Base-by-base conservation (phyloP, 352 stramenopile genomes). In the Pythium grandisporangium region DNA sequence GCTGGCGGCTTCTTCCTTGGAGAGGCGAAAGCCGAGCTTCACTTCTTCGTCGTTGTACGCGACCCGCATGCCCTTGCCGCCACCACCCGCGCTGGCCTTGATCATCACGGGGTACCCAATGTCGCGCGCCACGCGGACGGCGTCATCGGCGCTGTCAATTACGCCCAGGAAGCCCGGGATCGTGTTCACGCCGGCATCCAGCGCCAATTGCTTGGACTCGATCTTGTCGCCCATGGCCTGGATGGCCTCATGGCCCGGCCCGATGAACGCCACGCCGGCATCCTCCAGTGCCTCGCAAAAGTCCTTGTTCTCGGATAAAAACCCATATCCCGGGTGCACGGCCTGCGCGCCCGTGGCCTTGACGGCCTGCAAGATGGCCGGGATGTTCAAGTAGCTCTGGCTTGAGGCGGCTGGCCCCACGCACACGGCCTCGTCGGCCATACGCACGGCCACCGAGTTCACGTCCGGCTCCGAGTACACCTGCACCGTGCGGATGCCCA, bases 1-100 rank as follows among this genome's bases (percentile, higher is more conserved):
- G 51, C 63, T 87, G 27, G 71, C 63, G 20, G 89, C 86, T 53
- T 97, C 88, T 51, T 93, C 72, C 45, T 86, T 95, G 25, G 70
- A 87, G 16, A 88, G 34, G 7, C 69, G 57, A 51, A 90, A 97
- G 11, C 75, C 82, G 45, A 97, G 89, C 22, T 64, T 64, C 22
- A 96, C 70, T 49, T 97, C 78, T 5, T 84, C 63, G 45, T 96
- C 88, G 50, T 92, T 83, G 57, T 85, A 95, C 21, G 92, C 94
- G 4, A 98, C 92, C 32, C 96, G 71, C 95, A 99, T 98, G 24
- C 95, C 95, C 59, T 98, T 98, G 21, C 95, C 96, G 32, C 93
- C 91, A 29, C 96, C 96, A 23, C 96, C 95, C 5, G 90, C 84
- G 33, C 75, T 94, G 6, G 89, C 89, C 61, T 97, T 97, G 45